These are phyloP conservation scores for Podospora appendiculata DNA, from an alignment of 495 filamentous ascomycete species.

Conservation along the genomic window DNA sequence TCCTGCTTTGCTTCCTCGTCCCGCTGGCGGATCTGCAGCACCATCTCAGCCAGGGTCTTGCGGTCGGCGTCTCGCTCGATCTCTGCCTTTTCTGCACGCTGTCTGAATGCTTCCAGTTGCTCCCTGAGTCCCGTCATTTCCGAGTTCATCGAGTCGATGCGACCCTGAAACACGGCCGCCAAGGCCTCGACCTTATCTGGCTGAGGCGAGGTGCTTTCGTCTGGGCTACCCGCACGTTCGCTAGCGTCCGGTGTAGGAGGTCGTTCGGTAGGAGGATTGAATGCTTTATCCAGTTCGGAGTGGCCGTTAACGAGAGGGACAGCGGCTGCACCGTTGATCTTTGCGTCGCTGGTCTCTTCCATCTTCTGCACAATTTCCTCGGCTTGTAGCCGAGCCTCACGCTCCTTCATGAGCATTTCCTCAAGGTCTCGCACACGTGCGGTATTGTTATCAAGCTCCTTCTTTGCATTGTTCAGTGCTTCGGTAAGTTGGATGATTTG, in stretches of 20 bases:
- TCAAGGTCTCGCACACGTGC: slow-evolving; percentile 76
- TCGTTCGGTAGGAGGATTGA: slow-evolving; percentile 31
- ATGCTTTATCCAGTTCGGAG: slow-evolving; percentile 27
- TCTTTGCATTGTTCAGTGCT: slow-evolving; percentile 67
- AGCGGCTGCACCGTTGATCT: slow-evolving; percentile 26
- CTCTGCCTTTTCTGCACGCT: slow-evolving; percentile 73
- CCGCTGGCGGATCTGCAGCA: slow-evolving; percentile 66
- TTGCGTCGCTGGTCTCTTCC: slow-evolving; percentile 42
- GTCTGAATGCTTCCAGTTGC: slow-evolving; percentile 69
- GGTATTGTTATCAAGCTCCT: slow-evolving; percentile 73
- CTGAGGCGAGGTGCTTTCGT: slow-evolving; percentile 26
- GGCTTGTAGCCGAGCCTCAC: slow-evolving; percentile 69
- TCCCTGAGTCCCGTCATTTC: slow-evolving; percentile 79
- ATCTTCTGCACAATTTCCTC: slow-evolving; percentile 71
- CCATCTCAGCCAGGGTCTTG: slow-evolving; percentile 79
- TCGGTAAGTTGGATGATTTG: slow-evolving; percentile 78
- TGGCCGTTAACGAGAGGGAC: slow-evolving; percentile 22
- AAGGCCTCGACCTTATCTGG: slow-evolving; percentile 35
- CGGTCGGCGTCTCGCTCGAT: slow-evolving; percentile 57
- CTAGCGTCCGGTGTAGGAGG: slow-evolving; percentile 11
- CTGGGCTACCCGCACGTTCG: slow-evolving; percentile 10
- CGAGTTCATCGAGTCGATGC: slow-evolving; percentile 68
- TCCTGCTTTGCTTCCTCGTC: slow-evolving; percentile 41
- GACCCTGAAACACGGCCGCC: slow-evolving; percentile 54
- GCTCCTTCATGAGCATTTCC: slow-evolving; percentile 66